Base-by-base conservation (phyloP, 2,329 filamentous ascomycete genomes). In the Aspergillus terreus region DNA sequence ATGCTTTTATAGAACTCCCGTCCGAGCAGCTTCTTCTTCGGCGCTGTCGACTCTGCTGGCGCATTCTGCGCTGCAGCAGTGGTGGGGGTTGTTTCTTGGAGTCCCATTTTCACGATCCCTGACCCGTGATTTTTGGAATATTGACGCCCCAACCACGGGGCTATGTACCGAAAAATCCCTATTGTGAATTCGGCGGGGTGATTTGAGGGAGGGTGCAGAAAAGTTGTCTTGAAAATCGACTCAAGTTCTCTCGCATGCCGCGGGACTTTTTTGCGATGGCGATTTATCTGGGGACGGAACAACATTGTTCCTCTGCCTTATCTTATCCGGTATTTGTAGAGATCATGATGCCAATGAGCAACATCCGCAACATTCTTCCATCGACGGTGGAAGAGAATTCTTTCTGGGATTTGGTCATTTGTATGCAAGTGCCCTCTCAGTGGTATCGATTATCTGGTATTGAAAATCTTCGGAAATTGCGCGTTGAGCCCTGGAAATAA, bases 1-100 rank as follows among this genome's bases (percentile, higher is more conserved):
- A 99, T 87, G 67, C 89, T 95, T 75, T 96, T 85, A 67, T 97
- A 99, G 69, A 99, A 97, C 11, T 88, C 88, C 52, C 94, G 80
- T 1, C 94, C 94, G 62, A 88, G 83, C 19, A 95, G 76, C 70
- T 92, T 95, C 55, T 64, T 60, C 50, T 51, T 53, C n/a, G 56
- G 50, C 32, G 58, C 40, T 30, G 44, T 33, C 32, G 59, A 35
- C 50, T 38, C 52, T 36, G 42, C 44, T 25, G 54, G 56, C 51
- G 64, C 60, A 55, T 53, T 56, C 47, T 57, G 57, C 51, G 35
- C 50, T 33, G 57, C 57, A 47, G 46, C 23, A 51, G 50, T 51
- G 47, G 58, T 46, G 44, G 49, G 52, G 47, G 46, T 49, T 32
- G 51, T 55, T 50, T 64, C 58, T n/a, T 55, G 46, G 43, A 64